phyloP scores from a whole-genome alignment of 495 filamentous ascomycete genomes.

The Talaromyces stipitatus region DNA sequence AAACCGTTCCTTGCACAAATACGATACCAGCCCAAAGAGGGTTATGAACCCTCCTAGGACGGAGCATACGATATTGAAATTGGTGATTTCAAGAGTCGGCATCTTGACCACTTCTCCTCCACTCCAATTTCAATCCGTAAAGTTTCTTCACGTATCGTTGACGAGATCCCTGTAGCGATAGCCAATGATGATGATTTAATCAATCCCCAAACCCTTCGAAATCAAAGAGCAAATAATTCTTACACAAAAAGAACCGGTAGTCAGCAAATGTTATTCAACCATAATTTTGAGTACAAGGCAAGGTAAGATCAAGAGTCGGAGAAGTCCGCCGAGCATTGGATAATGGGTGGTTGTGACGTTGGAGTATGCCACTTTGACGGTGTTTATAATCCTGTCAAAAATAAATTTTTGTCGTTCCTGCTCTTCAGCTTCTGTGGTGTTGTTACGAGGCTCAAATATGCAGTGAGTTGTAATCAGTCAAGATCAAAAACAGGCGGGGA shows the following conservation, averaged over 20 bases:
- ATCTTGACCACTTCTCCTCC: slow-evolving; percentile 39
- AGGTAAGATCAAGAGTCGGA: not conserved
- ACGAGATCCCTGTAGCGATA: not conserved
- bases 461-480: not conserved
- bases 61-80: slow-evolving; percentile 85
- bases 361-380: not conserved
- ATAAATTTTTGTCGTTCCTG: too few relatives aligned
- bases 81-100: slow-evolving; percentile 69
- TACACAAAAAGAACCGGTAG: slow-evolving; percentile 4
- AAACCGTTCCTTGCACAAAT: slow-evolving; percentile 81
- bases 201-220: not conserved
- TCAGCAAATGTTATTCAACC: slow-evolving; percentile 39
- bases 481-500: not conserved
- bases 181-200: not conserved
- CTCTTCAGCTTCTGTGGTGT: too few relatives aligned
- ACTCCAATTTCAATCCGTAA: too few relatives aligned
- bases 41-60: slow-evolving; percentile 83
- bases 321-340: not conserved
- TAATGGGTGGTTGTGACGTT: not conserved
- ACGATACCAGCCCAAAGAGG: slow-evolving; percentile 80
- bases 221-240: not conserved
- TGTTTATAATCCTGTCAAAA: too few relatives aligned
- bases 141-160: not conserved
- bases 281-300: slow-evolving; percentile 14
- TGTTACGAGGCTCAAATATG: too few relatives aligned